Percentiles rank a stretch among this genome's conserved stretches.
Conservation (phyloP, 2,329 filamentous ascomycete genomes). For the Colletotrichum filicis region DNA sequence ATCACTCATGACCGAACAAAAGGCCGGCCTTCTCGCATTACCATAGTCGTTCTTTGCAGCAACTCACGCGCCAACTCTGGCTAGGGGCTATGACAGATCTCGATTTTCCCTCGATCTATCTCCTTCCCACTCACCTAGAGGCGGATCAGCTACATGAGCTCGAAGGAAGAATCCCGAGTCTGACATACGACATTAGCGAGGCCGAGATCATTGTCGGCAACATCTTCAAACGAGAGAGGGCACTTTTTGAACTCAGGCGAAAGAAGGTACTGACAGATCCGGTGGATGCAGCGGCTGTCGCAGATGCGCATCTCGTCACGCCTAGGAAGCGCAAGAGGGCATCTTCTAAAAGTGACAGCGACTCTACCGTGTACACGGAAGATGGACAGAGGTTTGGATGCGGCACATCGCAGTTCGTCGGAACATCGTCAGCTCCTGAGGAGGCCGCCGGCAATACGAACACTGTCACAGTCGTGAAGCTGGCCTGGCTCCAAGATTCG, state of each 20-base stretch:
- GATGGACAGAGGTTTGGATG: background rate
- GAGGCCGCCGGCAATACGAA: conserved; percentile 38
- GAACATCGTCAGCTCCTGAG: background rate
- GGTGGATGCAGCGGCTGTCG: conserved; percentile 37
- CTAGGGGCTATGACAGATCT: conserved; percentile 37
- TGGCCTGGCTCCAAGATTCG: conserved; percentile 69
- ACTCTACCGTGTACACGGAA: conserved; percentile 34
- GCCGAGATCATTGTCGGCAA: conserved; percentile 81
- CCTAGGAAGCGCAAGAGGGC: background rate
- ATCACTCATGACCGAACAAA: background rate
- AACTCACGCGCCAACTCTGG: background rate
- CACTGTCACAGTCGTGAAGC: conserved; percentile 63
- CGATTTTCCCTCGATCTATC: conserved; percentile 72
- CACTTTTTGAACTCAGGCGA: conserved; percentile 80
- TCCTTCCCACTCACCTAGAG: conserved; percentile 77
- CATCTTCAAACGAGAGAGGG: conserved; percentile 75
- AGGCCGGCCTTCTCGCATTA: background rate
- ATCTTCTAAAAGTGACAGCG: conserved; percentile 39
- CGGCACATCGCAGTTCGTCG: background rate
- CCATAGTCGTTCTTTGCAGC: background rate
- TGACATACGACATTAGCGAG: conserved; percentile 79
- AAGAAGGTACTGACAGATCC: conserved; percentile 71
- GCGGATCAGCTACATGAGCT: conserved; percentile 70
- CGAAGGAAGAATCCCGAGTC: conserved; percentile 70
- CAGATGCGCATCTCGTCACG: background rate